Conservation (phyloP, 345 rosid genomes). For the Kernera saxatilis region DNA sequence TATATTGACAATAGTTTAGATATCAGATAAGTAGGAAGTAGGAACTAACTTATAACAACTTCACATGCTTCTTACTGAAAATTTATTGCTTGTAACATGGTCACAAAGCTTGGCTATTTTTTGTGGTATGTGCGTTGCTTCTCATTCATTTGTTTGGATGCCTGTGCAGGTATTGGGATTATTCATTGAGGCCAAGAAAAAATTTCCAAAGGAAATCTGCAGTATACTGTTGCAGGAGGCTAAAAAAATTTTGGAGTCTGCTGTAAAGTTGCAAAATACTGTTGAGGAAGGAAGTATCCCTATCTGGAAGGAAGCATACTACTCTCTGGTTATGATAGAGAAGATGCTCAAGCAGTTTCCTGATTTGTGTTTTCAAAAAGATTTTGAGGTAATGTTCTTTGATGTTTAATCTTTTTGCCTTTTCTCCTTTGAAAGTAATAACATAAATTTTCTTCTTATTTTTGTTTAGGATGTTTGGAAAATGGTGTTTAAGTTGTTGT, state of each 20-base stretch:
- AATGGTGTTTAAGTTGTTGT: constrained; percentile 52
- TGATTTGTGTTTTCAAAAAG: constrained; percentile 30
- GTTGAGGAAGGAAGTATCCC: constrained; percentile 38
- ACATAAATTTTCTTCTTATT: not conserved
- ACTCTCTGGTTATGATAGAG: constrained; percentile 75
- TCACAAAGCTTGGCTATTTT: not conserved
- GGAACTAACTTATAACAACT: not conserved
- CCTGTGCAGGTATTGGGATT: constrained; percentile 66
- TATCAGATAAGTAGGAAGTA: not conserved
- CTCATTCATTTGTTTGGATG: not conserved
- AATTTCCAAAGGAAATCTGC: constrained; percentile 34
- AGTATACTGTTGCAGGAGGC: constrained; percentile 36
- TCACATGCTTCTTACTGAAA: not conserved
- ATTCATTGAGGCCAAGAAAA: constrained; percentile 53
- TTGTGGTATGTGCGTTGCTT: not conserved
- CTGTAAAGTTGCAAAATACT: constrained; percentile 34
- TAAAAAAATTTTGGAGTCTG: constrained; percentile 43
- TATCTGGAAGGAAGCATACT: constrained; percentile 75
- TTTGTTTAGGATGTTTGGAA: constrained; percentile 53
- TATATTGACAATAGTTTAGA: not conserved
- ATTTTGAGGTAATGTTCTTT: constrained; percentile 49
- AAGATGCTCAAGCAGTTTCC: constrained; percentile 56
- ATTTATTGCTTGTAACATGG: not conserved
- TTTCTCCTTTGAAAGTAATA: not conserved
- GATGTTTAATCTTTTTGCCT: not conserved